A percentile compares a stretch with the other conserved stretches of the same genome.
These are phyloP conservation scores for Mycena rebaudengoi DNA, from an alignment of 768 basidiomycete genomes.

Conservation along the genomic window DNA sequence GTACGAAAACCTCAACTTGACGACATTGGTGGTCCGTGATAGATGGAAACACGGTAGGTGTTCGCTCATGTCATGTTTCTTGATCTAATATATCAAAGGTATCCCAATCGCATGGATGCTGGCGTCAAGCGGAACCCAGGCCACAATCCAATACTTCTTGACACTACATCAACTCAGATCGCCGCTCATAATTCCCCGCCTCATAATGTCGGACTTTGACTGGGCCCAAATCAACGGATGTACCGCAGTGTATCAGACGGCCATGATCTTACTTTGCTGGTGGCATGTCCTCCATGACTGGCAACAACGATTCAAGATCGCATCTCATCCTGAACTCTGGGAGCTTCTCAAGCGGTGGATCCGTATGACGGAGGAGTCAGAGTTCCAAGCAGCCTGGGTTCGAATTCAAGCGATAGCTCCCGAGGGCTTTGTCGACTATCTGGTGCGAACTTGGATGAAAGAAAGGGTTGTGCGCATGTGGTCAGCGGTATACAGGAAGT, in stretches of 20 bases:
- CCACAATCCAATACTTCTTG: constrained; percentile 27
- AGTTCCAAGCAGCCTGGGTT: constrained; percentile 28
- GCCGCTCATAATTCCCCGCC: not conserved
- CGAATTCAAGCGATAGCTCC: constrained; percentile 24
- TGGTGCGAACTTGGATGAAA: constrained; percentile 28
- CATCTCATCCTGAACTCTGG: constrained; percentile 29
- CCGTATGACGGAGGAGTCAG: constrained; percentile 11
- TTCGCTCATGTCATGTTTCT: not conserved
- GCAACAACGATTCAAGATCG: constrained; percentile 34
- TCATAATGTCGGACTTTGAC: constrained; percentile 16
- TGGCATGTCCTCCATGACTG: constrained; percentile 43
- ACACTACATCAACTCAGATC: not conserved
- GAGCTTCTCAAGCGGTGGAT: constrained; percentile 31
- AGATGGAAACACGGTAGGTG: constrained; percentile 1
- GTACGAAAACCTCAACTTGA: constrained; percentile 17
- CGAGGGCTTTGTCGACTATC: constrained; percentile 24
- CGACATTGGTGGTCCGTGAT: not conserved
- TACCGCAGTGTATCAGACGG: not conserved
- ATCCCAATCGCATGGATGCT: constrained; percentile 33
- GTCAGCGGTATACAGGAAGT: constrained; percentile 29
- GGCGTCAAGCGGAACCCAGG: constrained; percentile 25
- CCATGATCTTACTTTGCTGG: constrained; percentile 34
- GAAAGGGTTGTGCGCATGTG: constrained; percentile 22
- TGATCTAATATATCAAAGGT: not conserved
- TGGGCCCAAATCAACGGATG: constrained; percentile 12